phyloP scores from a whole-genome alignment of 106 monocot species.

The Apostasia shenzhenica region DNA sequence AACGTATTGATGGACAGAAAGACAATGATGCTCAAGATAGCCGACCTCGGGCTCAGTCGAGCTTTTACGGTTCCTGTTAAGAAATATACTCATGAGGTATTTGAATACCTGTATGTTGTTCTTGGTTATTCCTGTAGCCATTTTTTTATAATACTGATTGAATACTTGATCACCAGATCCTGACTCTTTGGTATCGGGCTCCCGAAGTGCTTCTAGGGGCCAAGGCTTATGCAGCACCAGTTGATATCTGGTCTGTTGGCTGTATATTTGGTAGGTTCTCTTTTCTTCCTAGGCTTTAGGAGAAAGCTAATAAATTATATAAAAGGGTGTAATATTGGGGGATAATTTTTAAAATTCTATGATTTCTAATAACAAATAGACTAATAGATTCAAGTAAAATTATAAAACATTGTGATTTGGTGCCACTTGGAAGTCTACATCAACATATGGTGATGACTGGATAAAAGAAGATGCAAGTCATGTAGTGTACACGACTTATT shows the following conservation, averaged over 20 bases:
- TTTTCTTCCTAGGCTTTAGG: neutral
- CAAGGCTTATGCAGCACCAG: constrained; percentile 17
- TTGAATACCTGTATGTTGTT: neutral
- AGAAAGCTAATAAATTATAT: neutral
- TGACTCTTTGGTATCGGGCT: constrained; percentile 25
- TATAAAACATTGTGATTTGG: too few relatives aligned
- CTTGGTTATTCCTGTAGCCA: neutral
- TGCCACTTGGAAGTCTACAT: too few relatives aligned
- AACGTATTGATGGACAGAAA: constrained; percentile 90
- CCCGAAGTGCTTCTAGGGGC: constrained; percentile 31
- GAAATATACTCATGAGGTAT: constrained; percentile 97
- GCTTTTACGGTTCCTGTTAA: constrained; percentile 79
- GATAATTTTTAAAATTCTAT: too few relatives aligned
- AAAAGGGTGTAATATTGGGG: neutral
- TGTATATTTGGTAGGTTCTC: constrained; percentile 19
- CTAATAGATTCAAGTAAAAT: too few relatives aligned
- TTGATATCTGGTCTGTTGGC: constrained; percentile 26
- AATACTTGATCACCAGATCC: constrained; percentile 5
- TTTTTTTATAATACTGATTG: neutral
- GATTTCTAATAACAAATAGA: too few relatives aligned
- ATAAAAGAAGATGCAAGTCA: too few relatives aligned
- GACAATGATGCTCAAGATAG: constrained; percentile 89
- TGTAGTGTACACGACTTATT: too few relatives aligned
- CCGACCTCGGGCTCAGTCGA: constrained; percentile 89
- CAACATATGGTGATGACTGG: too few relatives aligned